Base-by-base conservation (phyloP, 495 filamentous ascomycete species). In the Penicillium lividum region DNA sequence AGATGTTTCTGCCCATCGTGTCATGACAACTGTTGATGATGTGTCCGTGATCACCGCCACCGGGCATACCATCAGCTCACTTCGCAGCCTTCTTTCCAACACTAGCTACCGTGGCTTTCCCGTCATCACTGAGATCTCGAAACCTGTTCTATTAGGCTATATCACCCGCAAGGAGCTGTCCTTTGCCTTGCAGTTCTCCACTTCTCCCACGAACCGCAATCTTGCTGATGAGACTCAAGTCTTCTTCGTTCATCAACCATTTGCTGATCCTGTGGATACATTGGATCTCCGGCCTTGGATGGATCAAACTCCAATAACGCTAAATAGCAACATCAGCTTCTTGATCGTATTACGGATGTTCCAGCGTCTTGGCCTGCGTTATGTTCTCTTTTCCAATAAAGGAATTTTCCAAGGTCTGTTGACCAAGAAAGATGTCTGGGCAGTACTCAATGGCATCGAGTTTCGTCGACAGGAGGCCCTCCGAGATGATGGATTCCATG, bases 341-440 rank as follows among this genome's bases (percentile, higher is more conserved):
- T 83, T 90, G 64, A 81, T 98, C 31, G 90, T 91, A 4, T 84
- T 93, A 15, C 86, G 84, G 38, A 92, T 98, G 82, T 98, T 98
- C 74, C 90, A 95, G 74, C 92, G 92, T 67, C 81, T 98, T 7
- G 94, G 94, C 18, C 72, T 98, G 44, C 82, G 93, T 36, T 97
- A 98, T 73, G 86, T 98, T 5, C 72, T 98, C 3, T 97, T 98
- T 72, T 82, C 82, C 42, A 88, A 95, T 52, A 83, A 86, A 60
- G 95, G 94, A 8, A 80, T 85, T 33, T 70, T 98, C 42, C 86
- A 90, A 69, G 94, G 94, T 1, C 67, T 98, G 47, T 73, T 98
- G 63, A 98, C 95, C 22, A 98, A 98, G 81, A 98, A 98, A 77
- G 94, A 98, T 74, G 86, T 96, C n/a, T 97, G 92, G 89, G 91